These are phyloP conservation scores for Aspergillus piperis DNA, from an alignment of 2,329 filamentous ascomycete species.

Conservation along the genomic window DNA sequence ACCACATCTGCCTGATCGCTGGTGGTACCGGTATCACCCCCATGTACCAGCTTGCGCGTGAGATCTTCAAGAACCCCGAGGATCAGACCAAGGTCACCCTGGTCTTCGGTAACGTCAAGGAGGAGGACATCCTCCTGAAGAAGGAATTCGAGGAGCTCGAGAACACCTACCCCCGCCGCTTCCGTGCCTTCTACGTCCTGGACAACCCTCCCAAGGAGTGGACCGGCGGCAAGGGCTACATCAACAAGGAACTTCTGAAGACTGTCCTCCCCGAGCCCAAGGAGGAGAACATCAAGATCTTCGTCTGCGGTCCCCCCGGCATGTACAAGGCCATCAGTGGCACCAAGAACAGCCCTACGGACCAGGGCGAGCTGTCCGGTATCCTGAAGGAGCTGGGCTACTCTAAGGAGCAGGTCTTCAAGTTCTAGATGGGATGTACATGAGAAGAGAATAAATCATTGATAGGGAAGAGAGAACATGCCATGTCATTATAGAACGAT, in stretches of 20 bases:
- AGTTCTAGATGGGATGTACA: conserved; percentile 64
- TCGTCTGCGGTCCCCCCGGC: conserved; percentile 90
- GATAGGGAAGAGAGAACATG: not conserved
- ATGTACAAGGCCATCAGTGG: conserved; percentile 94
- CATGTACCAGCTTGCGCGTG: conserved; percentile 91
- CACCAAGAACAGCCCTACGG: conserved; percentile 82
- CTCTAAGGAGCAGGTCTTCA: conserved; percentile 88
- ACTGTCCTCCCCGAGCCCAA: conserved; percentile 91
- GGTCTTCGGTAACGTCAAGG: conserved; percentile 84
- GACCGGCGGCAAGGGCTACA: conserved; percentile 74
- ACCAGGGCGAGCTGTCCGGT: conserved; percentile 88
- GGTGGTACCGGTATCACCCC: conserved; percentile 96
- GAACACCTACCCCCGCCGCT: conserved; percentile 92
- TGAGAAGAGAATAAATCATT: not conserved
- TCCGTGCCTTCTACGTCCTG: conserved; percentile 91
- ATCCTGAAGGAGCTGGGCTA: conserved; percentile 83
- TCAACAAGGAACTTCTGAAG: conserved; percentile 91
- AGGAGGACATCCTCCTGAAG: conserved; percentile 91
- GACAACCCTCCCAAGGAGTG: conserved; percentile 81
- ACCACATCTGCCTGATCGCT: conserved; percentile 71
- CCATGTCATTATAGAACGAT: not conserved
- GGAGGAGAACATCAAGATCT: conserved; percentile 89
- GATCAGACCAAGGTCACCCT: conserved; percentile 98
- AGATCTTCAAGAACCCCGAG: conserved; percentile 92
- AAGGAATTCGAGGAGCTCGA: conserved; percentile 81